Percentiles rank a stretch among this genome's conserved stretches.
Conservation (phyloP, 2,329 filamentous ascomycete species). For the Trichoderma sp. region DNA sequence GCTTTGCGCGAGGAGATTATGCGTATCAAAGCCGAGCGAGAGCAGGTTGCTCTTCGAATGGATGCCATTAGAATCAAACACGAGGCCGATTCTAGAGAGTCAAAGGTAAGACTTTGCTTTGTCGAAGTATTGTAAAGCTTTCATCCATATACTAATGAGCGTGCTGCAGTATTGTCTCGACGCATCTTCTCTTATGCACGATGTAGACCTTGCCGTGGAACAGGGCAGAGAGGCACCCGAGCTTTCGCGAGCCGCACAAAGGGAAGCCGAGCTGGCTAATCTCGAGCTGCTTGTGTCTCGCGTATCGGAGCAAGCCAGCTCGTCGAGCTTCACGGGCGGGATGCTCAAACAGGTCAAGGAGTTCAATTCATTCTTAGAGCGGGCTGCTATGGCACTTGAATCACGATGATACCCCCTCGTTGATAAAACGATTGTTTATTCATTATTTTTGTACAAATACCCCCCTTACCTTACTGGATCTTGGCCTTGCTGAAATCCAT, state of each 20-base stretch:
- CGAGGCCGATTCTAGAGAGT: slow-evolving; percentile 52
- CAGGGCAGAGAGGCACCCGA: slow-evolving; percentile 50
- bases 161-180: slow-evolving; percentile 44
- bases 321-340: slow-evolving; percentile 48
- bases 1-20: slow-evolving; percentile 59
- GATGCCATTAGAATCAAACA: slow-evolving; percentile 61
- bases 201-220: slow-evolving; percentile 58
- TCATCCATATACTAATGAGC: neutral
- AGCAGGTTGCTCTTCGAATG: slow-evolving; percentile 61
- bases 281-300: slow-evolving; percentile 57
- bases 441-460: neutral
- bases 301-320: slow-evolving; percentile 54
- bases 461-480: slow-evolving; percentile 46
- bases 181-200: slow-evolving; percentile 59
- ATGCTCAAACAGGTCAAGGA: slow-evolving; percentile 56
- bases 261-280: slow-evolving; percentile 52
- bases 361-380: slow-evolving; percentile 64
- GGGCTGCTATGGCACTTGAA: slow-evolving; percentile 57
- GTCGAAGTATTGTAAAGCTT: neutral
- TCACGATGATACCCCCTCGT: slow-evolving; percentile 32
- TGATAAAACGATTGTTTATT: slow-evolving; percentile 14
- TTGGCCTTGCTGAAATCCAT: slow-evolving; percentile 72
- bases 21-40: slow-evolving; percentile 56
- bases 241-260: slow-evolving; percentile 45
- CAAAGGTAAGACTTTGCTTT: slow-evolving; percentile 42